Evolutionary conservation across 2,329 filamentous ascomycete genomes (phyloP), one percentile per base, ranked within the genome.

Genomic region (Penicillium concentricum): DNA sequence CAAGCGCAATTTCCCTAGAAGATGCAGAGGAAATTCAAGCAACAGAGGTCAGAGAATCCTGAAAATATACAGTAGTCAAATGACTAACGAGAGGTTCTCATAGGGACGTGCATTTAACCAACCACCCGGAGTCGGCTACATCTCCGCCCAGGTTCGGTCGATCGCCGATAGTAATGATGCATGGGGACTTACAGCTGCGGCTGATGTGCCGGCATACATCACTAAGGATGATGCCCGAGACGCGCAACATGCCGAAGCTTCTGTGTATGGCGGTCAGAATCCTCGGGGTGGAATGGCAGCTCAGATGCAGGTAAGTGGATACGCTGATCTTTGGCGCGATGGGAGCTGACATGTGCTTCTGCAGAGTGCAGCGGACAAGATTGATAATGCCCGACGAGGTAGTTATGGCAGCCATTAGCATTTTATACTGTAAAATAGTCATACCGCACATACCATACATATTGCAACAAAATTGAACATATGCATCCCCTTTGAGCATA

Each of bases 281-380:
- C 64, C 71, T 2, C 63, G 61, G 39, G 66, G 65, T n/a, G 66
- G 71, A 18, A 67, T 67, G 58, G 71, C 69, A 45, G 68, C 70
- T 13, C 63, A 71, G 51, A 69, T 73, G 69, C 71, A 74, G 64
- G 70, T 70, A 51, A 59, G 71, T 67, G 22, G 41, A 26, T 8
- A 20, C 10, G 10, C 18, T 28, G 26, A 18, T 18, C 4, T 34
- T 51, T 13, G 42, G 39, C 15, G 28, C 15, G 15, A 34, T 22
- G 13, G 37, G 55, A 49, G 43, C 56, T 58, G 56, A 62, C 55
- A 28, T 24, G 51, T 34, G 55, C 45, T 2, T 35, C 13, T 43
- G 13, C 49, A 73, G 71, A 74, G 71, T 61, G 70, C 67, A 10
- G 70, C 71, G 5, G 71, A 73, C 60, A 72, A 72, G 42, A 61